Evolutionary conservation across 1,139 yeast genomes (phyloP).

Genomic region (Yamadazyma sp.): DNA sequence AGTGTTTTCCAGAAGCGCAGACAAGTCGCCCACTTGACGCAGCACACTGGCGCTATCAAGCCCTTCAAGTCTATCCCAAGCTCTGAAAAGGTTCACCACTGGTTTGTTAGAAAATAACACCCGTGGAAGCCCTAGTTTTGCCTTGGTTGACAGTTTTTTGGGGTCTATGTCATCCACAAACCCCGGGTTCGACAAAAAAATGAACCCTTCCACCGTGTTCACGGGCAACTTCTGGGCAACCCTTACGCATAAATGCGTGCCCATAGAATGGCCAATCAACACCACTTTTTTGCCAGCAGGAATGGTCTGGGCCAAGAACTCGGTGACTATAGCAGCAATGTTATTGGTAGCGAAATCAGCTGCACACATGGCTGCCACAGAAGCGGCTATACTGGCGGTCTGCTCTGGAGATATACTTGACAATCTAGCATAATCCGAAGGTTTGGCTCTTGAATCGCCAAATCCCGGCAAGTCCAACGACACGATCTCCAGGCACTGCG

Average conservation of each 20-base stretch:
- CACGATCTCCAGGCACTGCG: conserved; percentile 64
- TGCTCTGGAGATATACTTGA: conserved; percentile 26
- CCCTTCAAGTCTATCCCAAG: conserved; percentile 64
- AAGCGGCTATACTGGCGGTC: conserved; percentile 26
- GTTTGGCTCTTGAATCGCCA: conserved; percentile 49
- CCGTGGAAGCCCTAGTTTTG: conserved; percentile 9
- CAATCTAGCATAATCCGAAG: conserved; percentile 21
- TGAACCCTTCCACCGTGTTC: conserved; percentile 43
- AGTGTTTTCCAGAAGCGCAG: conserved; percentile 25
- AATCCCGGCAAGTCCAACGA: conserved; percentile 76
- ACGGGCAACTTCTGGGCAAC: conserved; percentile 44
- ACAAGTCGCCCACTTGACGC: conserved; percentile 43
- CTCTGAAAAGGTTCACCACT: conserved; percentile 55
- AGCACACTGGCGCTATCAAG: conserved; percentile 55
- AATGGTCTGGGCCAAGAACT: conserved; percentile 38
- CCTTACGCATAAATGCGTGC: conserved; percentile 55
- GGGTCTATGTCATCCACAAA: conserved; percentile 25
- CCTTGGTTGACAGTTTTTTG: background rate
- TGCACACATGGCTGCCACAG: conserved; percentile 36
- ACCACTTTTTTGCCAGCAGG: conserved; percentile 51
- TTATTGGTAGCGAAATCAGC: conserved; percentile 48
- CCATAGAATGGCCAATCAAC: conserved; percentile 76
- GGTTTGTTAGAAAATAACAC: conserved; percentile 30
- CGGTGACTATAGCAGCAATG: conserved; percentile 46
- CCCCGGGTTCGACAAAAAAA: conserved; percentile 58